Base-by-base conservation (phyloP, 345 rosid genomes). In the Acer saccharum region DNA sequence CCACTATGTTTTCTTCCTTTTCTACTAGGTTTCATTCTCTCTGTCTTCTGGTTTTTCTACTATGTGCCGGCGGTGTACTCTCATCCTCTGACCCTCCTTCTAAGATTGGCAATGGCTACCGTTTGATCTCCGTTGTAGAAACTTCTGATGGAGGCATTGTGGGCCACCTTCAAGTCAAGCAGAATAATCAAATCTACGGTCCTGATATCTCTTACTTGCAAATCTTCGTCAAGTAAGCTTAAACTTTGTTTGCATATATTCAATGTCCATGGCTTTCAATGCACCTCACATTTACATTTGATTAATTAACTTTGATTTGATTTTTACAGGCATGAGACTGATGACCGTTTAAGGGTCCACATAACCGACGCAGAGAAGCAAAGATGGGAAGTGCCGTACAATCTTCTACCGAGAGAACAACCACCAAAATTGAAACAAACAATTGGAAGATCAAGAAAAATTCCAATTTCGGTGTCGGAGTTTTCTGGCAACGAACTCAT, bases 301-400 rank as follows among this genome's bases (percentile, higher is more conserved):
- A 43, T 9, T 43, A 8, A 43, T 43, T 43, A n/a, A 29, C 32
- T 25, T 29, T 64, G 25, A 67, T 72, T 44, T 39, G 66, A 11
- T 69, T 77, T 77, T 68, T 75, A 6, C 89, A 96, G 98, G 84
- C 98, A 94, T 74, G 99, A 97, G 67, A 88, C 92, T 9, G 85
- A 86, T 10, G 84, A 79, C 55, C 97, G 99, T 35, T 83, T 97
- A 62, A 89, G 98, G 69, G 98, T 97, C 9, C 89, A 86, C 84
- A 93, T 93, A 71, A 94, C 99, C 2, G 99, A 97, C 81, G 97
- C 99, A 1, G 79, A 79, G 83, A 88, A 93, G 76, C 90, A 85
- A 84, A 79, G 99, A 79, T 97, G 99, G 99, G 98, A 93, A 81
- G 97, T 97, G 1, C 99, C 98, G 1, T 94, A 93, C 89, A 83